Evolutionary conservation across 2,329 filamentous ascomycete genomes (phyloP), one percentile per base, ranked within the genome.

Genomic region (Ceratocystis albifundus): DNA sequence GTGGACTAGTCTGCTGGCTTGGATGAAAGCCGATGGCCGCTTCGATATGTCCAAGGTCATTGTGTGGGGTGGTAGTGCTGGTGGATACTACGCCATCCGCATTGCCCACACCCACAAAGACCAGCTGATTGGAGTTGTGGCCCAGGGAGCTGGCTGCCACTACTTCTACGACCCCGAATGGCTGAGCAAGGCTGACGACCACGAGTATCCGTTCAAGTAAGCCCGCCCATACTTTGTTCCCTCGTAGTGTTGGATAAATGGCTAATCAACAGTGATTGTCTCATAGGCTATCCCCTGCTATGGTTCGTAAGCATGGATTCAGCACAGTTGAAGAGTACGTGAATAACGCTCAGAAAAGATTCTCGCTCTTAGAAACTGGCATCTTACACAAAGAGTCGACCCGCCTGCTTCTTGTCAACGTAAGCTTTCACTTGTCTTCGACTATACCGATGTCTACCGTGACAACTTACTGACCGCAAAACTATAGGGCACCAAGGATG

Each of bases 31-130:
- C 2, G 75, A 82, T 62, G 74, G 76, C 1, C 71, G 76, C 36
- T 84, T 88, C 70, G 80, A 88, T 72, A 81, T 81, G 78, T 70
- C 71, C 1, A 79, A 78, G 44, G 75, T 89, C 6, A 74, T 85
- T 68, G 82, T 80, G 61, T 88, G 86, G 85, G 86, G 86, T 0
- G 75, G 88, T 44, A 85, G 82, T 69, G 79, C 81, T 0, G 86
- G 86, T 36, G 86, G 86, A 0, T 88, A 88, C 77, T 87, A 88
- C 74, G 85, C 86, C 22, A 78, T 85, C 46, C 80, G 86, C 20
- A 78, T 84, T n/a, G 85, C 86, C 57, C 84, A 88, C 73, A 88
- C 85, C n/a, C 86, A 88, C 72, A 75, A 76, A 20, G 72, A 77
- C 0, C 74, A 75, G 8, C 74, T 89, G 22, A 73, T 75, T 0